phyloP scores from a whole-genome alignment of 495 filamentous ascomycete genomes.

The Elaphomyces granulatus region DNA sequence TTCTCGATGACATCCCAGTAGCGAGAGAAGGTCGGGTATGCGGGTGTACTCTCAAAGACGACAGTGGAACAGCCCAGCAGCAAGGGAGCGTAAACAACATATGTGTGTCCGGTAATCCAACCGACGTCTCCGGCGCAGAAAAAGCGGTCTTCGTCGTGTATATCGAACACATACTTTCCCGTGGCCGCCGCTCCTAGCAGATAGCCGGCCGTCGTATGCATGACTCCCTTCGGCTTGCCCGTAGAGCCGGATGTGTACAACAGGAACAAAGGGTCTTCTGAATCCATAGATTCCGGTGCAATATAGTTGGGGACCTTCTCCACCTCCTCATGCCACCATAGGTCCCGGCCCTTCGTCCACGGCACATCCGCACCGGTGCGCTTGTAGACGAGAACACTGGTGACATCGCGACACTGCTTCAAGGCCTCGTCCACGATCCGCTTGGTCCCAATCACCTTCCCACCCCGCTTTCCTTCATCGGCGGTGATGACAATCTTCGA shows the following conservation, averaged over 20 bases:
- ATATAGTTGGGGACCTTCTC: constrained; percentile 90
- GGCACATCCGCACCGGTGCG: constrained; percentile 90
- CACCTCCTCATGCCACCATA: constrained; percentile 97
- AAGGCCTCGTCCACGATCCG: constrained; percentile 98
- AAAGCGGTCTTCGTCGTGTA: constrained; percentile 82
- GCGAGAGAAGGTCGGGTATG: constrained; percentile 92
- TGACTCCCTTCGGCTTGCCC: constrained; percentile 96
- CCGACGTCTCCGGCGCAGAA: constrained; percentile 98
- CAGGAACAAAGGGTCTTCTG: constrained; percentile 93
- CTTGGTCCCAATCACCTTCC: constrained; percentile 96
- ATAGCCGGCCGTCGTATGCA: constrained; percentile 96
- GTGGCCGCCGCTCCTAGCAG: constrained; percentile 83
- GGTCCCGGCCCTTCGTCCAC: constrained; percentile 75
- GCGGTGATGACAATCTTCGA: constrained; percentile 91
- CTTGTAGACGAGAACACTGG: constrained; percentile 78
- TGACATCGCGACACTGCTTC: constrained; percentile 89
- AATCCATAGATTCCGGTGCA: constrained; percentile 70
- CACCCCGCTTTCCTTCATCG: constrained; percentile 94
- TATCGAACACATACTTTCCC: constrained; percentile 98
- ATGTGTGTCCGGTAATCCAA: constrained; percentile 99
- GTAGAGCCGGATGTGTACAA: constrained; percentile 97
- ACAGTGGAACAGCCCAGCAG: constrained; percentile 87
- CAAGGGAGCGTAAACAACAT: constrained; percentile 93
- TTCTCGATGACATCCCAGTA: constrained; percentile 98
- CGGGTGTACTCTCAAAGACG: constrained; percentile 97